These are phyloP conservation scores for Pachyrhizus erosus DNA, from an alignment of 306 rosid genomes.

Conservation along the genomic window DNA sequence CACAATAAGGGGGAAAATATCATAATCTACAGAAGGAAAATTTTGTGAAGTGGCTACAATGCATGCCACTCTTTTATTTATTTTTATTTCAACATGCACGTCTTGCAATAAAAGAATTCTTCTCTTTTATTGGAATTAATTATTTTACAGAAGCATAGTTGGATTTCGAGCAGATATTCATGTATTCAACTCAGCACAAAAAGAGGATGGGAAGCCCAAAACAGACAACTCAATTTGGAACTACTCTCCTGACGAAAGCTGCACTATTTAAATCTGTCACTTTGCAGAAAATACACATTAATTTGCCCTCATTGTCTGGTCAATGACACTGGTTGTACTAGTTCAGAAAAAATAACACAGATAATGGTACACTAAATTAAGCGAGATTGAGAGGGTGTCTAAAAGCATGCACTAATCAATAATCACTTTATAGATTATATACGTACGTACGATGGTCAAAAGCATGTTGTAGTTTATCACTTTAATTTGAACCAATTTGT, in stretches of 20 bases:
- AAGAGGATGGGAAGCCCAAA: conserved; percentile 23
- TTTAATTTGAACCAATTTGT: conserved; percentile 7
- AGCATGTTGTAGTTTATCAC: neutral
- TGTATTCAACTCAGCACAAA: neutral
- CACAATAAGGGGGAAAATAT: neutral
- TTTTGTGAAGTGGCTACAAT: neutral
- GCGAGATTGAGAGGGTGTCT: neutral
- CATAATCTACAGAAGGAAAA: neutral
- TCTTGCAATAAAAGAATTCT: neutral
- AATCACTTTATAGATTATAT: neutral
- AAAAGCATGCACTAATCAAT: neutral
- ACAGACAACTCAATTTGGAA: conserved; percentile 31
- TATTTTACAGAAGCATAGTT: conserved; percentile 23
- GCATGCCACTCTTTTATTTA: neutral
- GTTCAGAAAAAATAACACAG: neutral
- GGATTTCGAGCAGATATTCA: conserved; percentile 28
- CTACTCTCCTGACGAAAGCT: conserved; percentile 38
- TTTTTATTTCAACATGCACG: neutral
- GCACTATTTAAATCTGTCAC: conserved; percentile 30
- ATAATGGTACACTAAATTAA: neutral
- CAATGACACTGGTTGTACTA: conserved; percentile 7
- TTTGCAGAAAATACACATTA: conserved; percentile 16
- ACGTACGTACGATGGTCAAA: neutral
- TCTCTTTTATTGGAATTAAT: neutral
- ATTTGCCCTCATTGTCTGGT: conserved; percentile 13